A percentile compares a stretch with the other conserved stretches of the same genome.
phyloP scores from a whole-genome alignment of 305 asterid species.

The Fraxinus nigra region DNA sequence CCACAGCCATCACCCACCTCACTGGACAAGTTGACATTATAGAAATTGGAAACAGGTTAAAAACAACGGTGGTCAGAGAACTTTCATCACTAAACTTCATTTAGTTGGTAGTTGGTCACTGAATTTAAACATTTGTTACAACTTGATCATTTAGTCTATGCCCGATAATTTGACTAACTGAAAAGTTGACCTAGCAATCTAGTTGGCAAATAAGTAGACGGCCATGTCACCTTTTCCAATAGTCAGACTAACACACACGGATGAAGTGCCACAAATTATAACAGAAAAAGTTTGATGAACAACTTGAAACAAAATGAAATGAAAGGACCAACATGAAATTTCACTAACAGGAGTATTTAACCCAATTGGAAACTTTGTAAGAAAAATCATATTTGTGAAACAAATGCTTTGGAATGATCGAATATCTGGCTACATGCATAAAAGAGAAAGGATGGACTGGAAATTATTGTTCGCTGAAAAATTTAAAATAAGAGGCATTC shows the following conservation, averaged over 20 bases:
- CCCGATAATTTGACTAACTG: background rate
- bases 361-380: background rate
- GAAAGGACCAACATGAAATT: background rate
- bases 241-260: background rate
- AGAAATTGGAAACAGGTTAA: background rate
- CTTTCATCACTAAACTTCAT: background rate
- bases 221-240: background rate
- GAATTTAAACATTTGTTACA: background rate
- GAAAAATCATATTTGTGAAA: background rate
- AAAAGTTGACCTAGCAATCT: background rate
- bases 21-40: background rate
- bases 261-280: background rate
- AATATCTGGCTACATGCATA: background rate
- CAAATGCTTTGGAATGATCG: background rate
- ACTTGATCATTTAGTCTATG: background rate
- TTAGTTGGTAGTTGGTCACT: background rate
- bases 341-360: background rate
- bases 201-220: background rate
- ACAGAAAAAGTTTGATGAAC: background rate
- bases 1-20: background rate
- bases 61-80: background rate
- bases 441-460: background rate
- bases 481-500: background rate
- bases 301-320: background rate
- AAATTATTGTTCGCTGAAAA: background rate